Base-by-base conservation (phyloP, 495 filamentous ascomycete genomes). In the Neurospora sp. region DNA sequence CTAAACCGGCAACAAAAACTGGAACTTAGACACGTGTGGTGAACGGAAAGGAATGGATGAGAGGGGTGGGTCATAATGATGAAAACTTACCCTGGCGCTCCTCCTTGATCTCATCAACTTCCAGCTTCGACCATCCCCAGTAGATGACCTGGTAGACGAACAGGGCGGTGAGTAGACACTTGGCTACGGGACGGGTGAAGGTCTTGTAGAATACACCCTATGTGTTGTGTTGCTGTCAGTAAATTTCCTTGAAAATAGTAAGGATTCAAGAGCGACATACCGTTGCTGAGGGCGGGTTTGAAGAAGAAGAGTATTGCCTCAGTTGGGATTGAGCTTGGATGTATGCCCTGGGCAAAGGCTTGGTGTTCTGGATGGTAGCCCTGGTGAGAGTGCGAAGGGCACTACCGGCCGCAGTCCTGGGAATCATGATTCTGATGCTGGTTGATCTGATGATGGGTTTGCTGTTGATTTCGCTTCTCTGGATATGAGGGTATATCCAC, bases 141-240 rank as follows among this genome's bases (percentile, higher is more conserved):
- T 97, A 97, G 35, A 89, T 81, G 11, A 93, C 78, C 81, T 99
- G 96, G 83, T 97, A 99, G 0, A 91, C 93, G 81, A 97, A 91
- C 31, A 97, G 85, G 16, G 94, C 93, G 70, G 94, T 90, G 10
- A 98, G 87, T 77, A 97, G 91, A 74, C 92, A 91, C 82, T 97
- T 98, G 44, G 87, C 87, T 73, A 98, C 88, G 14, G 96, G 95
- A 8, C 91, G 86, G 37, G 88, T 86, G 81, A 96, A 97, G 72
- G 87, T 87, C 75, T 88, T 90, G 84, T 96, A 99, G 80, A 95
- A 94, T 3, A 84, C 82, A 66, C 90, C 79, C 92, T 97, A 77
- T n/a, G 12, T 37, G 66, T 39, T 73, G n/a, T 54, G 10, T 72
- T 72, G 16, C 18, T 18, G 38, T 75, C 16, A 54, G 71, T 54